A percentile compares a stretch with the other conserved stretches of the same genome.
Conservation (phyloP, 352 stramenopile genomes). For the Peronospora destructor region DNA sequence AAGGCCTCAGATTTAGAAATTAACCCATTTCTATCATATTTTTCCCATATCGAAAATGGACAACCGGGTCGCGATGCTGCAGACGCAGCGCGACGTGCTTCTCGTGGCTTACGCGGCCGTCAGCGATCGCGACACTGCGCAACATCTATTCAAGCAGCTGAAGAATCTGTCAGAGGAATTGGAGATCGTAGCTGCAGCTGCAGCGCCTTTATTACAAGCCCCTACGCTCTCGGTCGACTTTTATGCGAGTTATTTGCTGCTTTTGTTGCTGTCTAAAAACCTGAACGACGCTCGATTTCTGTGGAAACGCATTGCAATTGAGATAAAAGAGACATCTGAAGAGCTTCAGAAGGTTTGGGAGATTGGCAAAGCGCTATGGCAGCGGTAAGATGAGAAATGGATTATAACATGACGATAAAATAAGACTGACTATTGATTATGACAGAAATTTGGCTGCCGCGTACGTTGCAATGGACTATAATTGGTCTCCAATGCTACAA, state of each 20-base stretch:
- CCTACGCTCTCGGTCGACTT: slow-evolving; percentile 40
- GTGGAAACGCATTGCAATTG: slow-evolving; percentile 54
- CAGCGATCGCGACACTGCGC: slow-evolving; percentile 15
- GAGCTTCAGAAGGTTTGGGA: slow-evolving; percentile 44
- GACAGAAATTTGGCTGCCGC: slow-evolving; percentile 41
- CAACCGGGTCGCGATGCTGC: slow-evolving; percentile 37
- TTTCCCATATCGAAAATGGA: slow-evolving; percentile 29
- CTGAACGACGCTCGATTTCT: slow-evolving; percentile 68
- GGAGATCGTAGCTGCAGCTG: slow-evolving; percentile 46
- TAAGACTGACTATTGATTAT: neutral
- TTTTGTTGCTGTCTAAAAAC: slow-evolving; percentile 44
- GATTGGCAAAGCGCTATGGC: slow-evolving; percentile 62
- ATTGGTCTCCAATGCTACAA: slow-evolving; percentile 37
- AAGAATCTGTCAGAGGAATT: slow-evolving; percentile 44
- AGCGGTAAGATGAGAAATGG: slow-evolving; percentile 28
- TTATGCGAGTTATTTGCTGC: slow-evolving; percentile 49
- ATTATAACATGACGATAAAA: neutral
- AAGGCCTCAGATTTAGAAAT: slow-evolving; percentile 2
- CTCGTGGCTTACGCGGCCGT: slow-evolving; percentile 21
- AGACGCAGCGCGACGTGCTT: slow-evolving; percentile 35
- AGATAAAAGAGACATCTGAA: slow-evolving; percentile 39
- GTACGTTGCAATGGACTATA: slow-evolving; percentile 49
- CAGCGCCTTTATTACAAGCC: slow-evolving; percentile 20
- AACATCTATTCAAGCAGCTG: slow-evolving; percentile 26
- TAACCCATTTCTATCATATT: neutral